Evolutionary conservation across 2,329 filamentous ascomycete species (phyloP), one percentile per base, ranked within the genome.

Genomic region (Apiospora koreana): DNA sequence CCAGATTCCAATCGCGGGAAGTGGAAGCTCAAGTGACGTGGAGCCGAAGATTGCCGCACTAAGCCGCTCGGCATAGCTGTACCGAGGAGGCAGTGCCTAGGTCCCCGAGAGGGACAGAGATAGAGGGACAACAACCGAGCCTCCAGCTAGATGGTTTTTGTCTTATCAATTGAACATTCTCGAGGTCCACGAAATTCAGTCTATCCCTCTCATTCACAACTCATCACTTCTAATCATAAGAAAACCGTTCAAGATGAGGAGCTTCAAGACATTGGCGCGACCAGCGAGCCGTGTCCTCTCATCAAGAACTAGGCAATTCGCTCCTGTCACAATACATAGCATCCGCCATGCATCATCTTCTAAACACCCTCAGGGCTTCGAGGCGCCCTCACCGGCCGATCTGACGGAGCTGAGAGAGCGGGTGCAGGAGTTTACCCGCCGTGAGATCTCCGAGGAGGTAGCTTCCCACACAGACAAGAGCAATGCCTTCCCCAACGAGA

Each of bases 401-500:
- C 87, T 97, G 9, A 82, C 91, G 28, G 94, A 97, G 83, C 86
- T 97, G 71, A 90, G 94, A 70, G 93, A 95, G 77, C 86, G 92
- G 35, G 94, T 97, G 38, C 93, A 94, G 76, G 95, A 98, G 70
- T 99, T 99, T 77, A 91, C 93, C 28, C 90, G 93, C 71, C 90
- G 95, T 77, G 94, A 98, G 81, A 95, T 98, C 70, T 84, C 94
- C 25, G 93, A 94, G 79, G 91, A 94, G 74, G 84, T 98, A 18
- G 96, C 95, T 0, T 88, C 93, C 14, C 85, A 85, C 69, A 97
- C 94, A n/a, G 95, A 99, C 83, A 88, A 89, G 78, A 86, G 87
- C 78, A 98, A 98, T 86, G 90, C 89, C 66, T 99, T 99, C 81
- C 96, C 96, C 3, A 87, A 89, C 67, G 90, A 92, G 8, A 95